Percentiles rank a stretch among this genome's conserved stretches.
Evolutionary conservation across 2,329 filamentous ascomycete species (phyloP).

Genomic region (Diaporthe batatas): DNA sequence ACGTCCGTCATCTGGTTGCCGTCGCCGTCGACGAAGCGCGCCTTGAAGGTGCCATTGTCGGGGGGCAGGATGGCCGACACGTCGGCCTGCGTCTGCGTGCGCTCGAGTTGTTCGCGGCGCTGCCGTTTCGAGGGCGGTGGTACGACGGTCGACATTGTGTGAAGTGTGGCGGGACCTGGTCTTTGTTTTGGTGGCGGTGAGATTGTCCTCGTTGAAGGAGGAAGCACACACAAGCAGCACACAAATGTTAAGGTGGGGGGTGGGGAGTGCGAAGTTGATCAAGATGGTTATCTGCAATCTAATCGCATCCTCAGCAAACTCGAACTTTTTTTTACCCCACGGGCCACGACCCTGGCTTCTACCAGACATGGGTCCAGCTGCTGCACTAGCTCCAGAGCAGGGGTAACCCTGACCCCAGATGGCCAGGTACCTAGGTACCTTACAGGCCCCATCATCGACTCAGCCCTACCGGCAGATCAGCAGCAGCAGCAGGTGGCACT

Average conservation of each 20-base stretch:
- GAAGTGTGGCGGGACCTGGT: background rate
- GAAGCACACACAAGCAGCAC: background rate
- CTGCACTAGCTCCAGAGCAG: background rate
- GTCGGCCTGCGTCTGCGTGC: constrained; percentile 81
- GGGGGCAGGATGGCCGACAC: constrained; percentile 76
- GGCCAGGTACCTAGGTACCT: background rate
- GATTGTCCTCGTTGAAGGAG: background rate
- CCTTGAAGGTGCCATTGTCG: constrained; percentile 81
- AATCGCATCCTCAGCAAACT: constrained; percentile 18
- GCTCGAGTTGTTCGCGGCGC: constrained; percentile 79
- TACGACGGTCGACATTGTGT: constrained; percentile 50
- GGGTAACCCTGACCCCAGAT: background rate
- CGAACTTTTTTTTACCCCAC: constrained; percentile 34
- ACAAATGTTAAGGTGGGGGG: background rate
- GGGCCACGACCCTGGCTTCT: background rate
- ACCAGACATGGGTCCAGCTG: constrained; percentile 1
- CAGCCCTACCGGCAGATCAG: constrained; percentile 37
- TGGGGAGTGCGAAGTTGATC: background rate
- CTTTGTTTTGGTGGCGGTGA: background rate
- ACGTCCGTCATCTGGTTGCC: constrained; percentile 78
- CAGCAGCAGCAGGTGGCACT: background rate
- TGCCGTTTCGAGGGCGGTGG: constrained; percentile 76
- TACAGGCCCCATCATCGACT: constrained; percentile 13
- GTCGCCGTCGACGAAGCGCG: constrained; percentile 89
- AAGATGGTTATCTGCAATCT: background rate